phyloP scores from a whole-genome alignment of 371 early-diverging fungal species.

The Apophysomyces variabilis region DNA sequence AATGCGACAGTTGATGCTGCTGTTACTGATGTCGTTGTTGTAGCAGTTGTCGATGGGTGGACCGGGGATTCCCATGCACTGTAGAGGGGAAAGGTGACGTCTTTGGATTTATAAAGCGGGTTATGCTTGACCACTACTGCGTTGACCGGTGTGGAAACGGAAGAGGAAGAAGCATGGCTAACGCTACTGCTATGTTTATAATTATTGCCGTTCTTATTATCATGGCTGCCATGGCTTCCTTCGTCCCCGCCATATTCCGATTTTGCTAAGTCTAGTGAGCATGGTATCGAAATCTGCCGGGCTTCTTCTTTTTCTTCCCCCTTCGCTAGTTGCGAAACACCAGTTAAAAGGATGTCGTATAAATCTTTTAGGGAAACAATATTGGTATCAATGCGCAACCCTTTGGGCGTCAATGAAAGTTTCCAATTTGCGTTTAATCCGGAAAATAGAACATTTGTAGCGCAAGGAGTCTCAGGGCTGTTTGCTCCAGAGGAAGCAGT shows the following conservation, averaged over 20 bases:
- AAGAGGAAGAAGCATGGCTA: constrained; percentile 12
- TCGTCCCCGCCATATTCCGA: background rate
- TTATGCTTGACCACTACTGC: constrained; percentile 39
- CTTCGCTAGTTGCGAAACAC: constrained; percentile 32
- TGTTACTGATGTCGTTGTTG: background rate
- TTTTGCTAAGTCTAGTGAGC: too few relatives aligned
- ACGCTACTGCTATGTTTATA: background rate
- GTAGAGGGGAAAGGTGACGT: constrained; percentile 49
- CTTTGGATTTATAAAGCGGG: constrained; percentile 40
- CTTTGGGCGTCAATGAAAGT: constrained; percentile 43
- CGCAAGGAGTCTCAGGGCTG: background rate
- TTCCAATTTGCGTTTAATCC: constrained; percentile 40
- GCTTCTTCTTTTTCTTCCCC: background rate
- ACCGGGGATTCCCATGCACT: constrained; percentile 46
- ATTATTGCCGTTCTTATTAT: background rate
- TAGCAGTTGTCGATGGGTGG: background rate
- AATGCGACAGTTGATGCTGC: too few relatives aligned
- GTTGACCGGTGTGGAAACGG: constrained; percentile 20
- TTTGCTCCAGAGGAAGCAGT: background rate
- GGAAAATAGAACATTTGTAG: constrained; percentile 1
- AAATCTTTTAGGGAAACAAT: constrained; percentile 46
- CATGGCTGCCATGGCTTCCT: background rate
- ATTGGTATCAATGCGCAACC: constrained; percentile 48
- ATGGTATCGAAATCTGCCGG: background rate
- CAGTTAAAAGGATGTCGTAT: constrained; percentile 45